These are phyloP conservation scores for Mentha longifolia DNA, from an alignment of 257 asterid genomes.

Conservation along the genomic window DNA sequence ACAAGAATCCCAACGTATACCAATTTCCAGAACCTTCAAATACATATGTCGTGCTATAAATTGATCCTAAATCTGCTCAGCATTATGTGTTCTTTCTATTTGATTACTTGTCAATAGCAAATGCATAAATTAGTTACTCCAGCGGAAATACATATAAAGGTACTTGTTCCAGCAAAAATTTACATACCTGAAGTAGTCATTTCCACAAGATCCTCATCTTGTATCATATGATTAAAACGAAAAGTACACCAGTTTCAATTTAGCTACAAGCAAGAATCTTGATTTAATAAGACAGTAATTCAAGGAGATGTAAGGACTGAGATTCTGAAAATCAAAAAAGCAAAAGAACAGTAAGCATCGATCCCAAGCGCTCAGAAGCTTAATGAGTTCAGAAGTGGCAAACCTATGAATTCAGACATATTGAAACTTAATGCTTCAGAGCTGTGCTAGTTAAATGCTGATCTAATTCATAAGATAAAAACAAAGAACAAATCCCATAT, in stretches of 20 bases:
- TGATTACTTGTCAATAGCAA: not conserved
- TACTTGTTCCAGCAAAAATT: not conserved
- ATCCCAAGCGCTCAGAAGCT: not conserved
- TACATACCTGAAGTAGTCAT: not conserved
- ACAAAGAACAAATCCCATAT: not conserved
- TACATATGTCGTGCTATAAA: not conserved
- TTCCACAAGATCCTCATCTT: not conserved
- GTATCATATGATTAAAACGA: not conserved
- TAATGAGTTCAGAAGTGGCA: too few relatives aligned
- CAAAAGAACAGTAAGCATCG: too few relatives aligned
- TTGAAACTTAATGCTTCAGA: not conserved
- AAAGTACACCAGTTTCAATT: not conserved
- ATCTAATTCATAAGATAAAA: not conserved
- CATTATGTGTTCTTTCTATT: not conserved
- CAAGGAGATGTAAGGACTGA: too few relatives aligned
- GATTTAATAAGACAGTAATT: too few relatives aligned
- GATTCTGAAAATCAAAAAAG: too few relatives aligned
- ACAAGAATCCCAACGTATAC: not conserved
- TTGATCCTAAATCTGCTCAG: not conserved
- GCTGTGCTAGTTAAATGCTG: not conserved
- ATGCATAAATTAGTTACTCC: not conserved
- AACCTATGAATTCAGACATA: too few relatives aligned
- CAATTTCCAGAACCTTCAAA: not conserved
- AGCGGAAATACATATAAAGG: not conserved
- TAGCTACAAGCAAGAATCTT: slow-evolving; percentile 7